These are phyloP conservation scores for Fraxinus floribunda DNA, from an alignment of 305 asterid genomes.

Conservation along the genomic window DNA sequence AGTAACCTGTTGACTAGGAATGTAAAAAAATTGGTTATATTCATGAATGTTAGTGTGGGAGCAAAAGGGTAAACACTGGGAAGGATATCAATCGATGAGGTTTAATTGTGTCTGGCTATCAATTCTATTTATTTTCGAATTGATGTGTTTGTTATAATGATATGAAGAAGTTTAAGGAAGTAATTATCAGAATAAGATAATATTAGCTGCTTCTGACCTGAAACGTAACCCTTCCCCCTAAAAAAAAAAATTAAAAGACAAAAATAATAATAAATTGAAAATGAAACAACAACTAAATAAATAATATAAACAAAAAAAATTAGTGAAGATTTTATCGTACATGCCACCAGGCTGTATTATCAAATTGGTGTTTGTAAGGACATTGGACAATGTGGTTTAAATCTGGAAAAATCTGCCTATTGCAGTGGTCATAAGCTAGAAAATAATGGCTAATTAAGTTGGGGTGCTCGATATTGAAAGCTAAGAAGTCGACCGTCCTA, in stretches of 20 bases:
- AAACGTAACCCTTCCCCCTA: not conserved
- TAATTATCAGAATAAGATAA: not conserved
- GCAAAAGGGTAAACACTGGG: not conserved
- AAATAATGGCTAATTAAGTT: not conserved
- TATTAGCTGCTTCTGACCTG: constrained; percentile 1
- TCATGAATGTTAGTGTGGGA: constrained; percentile 6
- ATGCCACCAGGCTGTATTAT: no score
- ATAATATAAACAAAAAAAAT: not conserved
- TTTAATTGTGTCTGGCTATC: not conserved
- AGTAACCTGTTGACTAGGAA: not conserved
- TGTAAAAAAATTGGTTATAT: not conserved
- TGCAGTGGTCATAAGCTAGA: not conserved
- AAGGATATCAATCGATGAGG: not conserved
- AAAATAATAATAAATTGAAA: not conserved
- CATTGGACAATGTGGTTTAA: no score
- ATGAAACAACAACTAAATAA: not conserved
- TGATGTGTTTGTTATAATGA: not conserved
- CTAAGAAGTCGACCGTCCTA: not conserved
- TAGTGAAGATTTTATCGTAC: not conserved
- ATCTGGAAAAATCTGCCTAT: not conserved
- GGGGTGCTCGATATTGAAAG: not conserved
- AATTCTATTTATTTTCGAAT: not conserved
- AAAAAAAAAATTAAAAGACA: not conserved
- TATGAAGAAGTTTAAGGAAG: constrained; percentile 2
- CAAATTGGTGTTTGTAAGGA: no score